A percentile compares a stretch with the other conserved stretches of the same genome.
Evolutionary conservation across 176 grass and related monocot species (phyloP).

Genomic region (Paspalum vaginatum): DNA sequence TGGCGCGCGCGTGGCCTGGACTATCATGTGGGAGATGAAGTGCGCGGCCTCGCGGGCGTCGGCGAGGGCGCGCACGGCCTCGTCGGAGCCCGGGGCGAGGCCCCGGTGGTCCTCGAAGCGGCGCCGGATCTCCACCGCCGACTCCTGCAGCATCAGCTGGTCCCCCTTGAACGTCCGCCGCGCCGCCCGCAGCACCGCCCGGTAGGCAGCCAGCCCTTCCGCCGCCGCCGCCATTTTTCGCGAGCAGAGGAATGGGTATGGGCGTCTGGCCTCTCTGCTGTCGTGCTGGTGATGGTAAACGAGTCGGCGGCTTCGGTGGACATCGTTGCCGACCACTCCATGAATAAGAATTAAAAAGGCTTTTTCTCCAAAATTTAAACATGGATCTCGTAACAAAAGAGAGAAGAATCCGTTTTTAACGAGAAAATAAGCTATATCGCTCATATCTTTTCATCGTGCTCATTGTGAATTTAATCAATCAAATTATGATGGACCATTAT

Average conservation of each 20-base stretch:
- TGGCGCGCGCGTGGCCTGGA: conserved; percentile 69
- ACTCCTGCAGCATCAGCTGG: conserved; percentile 75
- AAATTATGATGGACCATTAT: too few relatives aligned
- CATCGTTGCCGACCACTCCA: neutral
- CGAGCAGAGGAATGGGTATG: neutral
- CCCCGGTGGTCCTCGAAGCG: conserved; percentile 75
- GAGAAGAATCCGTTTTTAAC: too few relatives aligned
- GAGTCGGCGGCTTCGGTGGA: conserved; percentile 2
- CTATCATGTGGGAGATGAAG: conserved; percentile 92
- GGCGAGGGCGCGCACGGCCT: conserved; percentile 52
- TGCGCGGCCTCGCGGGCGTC: conserved; percentile 72
- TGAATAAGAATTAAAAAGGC: neutral
- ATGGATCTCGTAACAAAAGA: too few relatives aligned
- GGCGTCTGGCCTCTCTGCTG: neutral
- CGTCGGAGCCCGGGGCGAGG: conserved; percentile 65
- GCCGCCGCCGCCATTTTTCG: conserved; percentile 30
- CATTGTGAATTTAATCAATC: too few relatives aligned
- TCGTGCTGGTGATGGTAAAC: neutral
- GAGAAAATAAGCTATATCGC: too few relatives aligned
- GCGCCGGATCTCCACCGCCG: conserved; percentile 84
- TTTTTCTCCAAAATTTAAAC: too few relatives aligned
- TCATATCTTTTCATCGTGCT: too few relatives aligned
- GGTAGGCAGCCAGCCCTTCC: conserved; percentile 76
- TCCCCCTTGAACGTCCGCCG: conserved; percentile 89
- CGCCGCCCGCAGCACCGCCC: conserved; percentile 75